phyloP scores from a whole-genome alignment of 352 stramenopile genomes.

The Phytophthora meadii region DNA sequence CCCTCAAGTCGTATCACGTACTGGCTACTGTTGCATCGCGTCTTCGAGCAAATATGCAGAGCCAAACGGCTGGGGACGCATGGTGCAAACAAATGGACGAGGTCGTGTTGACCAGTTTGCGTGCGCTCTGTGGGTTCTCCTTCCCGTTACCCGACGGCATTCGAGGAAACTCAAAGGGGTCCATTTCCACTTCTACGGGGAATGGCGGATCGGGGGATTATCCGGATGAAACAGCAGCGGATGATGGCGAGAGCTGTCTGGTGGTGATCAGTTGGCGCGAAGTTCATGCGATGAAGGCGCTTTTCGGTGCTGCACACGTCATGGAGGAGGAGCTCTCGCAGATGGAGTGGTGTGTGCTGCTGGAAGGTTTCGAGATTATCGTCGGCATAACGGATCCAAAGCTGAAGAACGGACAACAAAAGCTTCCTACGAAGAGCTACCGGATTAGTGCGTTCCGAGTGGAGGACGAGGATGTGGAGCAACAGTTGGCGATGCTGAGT shows the following conservation, averaged over 20 bases:
- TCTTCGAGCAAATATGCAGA: constrained; percentile 62
- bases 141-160: constrained; percentile 78
- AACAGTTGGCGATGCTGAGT: constrained; percentile 86
- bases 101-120: constrained; percentile 74
- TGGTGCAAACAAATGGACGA: constrained; percentile 74
- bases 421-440: constrained; percentile 78
- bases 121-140: constrained; percentile 79
- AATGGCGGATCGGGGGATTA: constrained; percentile 34
- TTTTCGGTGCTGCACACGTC: constrained; percentile 84
- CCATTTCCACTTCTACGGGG: constrained; percentile 37
- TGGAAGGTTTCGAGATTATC: constrained; percentile 86
- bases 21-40: constrained; percentile 78
- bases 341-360: constrained; percentile 75
- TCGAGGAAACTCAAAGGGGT: constrained; percentile 51
- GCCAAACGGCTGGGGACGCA: constrained; percentile 39
- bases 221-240: constrained; percentile 43
- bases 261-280: constrained; percentile 82
- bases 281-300: constrained; percentile 89
- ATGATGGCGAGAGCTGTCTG: constrained; percentile 72
- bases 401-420: constrained; percentile 76
- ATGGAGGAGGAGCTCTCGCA: constrained; percentile 87
- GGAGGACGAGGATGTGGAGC: constrained; percentile 88
- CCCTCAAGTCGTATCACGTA: constrained; percentile 87
- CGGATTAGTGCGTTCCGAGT: constrained; percentile 76
- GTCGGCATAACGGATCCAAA: constrained; percentile 76